These are phyloP conservation scores for Phytophthora melonis DNA, from an alignment of 352 stramenopile genomes.

Conservation along the genomic window DNA sequence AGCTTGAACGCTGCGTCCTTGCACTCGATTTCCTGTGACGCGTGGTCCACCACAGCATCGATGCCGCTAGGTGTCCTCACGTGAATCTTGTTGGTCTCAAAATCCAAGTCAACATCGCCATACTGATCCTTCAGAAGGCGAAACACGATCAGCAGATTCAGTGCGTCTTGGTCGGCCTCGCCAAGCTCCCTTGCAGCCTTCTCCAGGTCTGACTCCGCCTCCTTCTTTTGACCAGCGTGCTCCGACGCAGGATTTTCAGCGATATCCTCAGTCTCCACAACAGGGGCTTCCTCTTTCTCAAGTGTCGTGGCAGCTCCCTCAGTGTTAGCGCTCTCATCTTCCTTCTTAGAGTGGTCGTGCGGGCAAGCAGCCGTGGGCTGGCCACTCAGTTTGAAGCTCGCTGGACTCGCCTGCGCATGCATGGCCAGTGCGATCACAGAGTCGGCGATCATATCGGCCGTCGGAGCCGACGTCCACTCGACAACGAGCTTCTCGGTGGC, in stretches of 20 bases:
- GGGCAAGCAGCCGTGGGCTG: conserved; percentile 80
- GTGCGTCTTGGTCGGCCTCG: conserved; percentile 76
- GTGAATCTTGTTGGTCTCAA: conserved; percentile 91
- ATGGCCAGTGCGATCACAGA: conserved; percentile 96
- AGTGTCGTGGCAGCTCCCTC: conserved; percentile 19
- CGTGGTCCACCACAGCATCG: conserved; percentile 71
- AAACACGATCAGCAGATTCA: conserved; percentile 88
- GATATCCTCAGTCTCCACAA: conserved; percentile 26
- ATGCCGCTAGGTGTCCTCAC: conserved; percentile 82
- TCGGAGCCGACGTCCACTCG: conserved; percentile 93
- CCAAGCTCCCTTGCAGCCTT: conserved; percentile 75
- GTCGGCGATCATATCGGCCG: conserved; percentile 96
- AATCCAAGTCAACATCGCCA: conserved; percentile 85
- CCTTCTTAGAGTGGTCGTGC: conserved; percentile 82
- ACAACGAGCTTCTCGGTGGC: conserved; percentile 64
- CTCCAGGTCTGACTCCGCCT: conserved; percentile 45
- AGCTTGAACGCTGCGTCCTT: conserved; percentile 71
- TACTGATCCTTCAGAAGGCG: conserved; percentile 89
- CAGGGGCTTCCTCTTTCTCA: conserved; percentile 27
- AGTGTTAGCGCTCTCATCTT: conserved; percentile 12
- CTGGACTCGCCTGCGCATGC: conserved; percentile 89
- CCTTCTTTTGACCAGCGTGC: conserved; percentile 25
- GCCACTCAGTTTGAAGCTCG: conserved; percentile 83
- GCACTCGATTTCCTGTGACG: conserved; percentile 72
- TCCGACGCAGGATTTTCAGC: conserved; percentile 25